phyloP scores from a whole-genome alignment of 352 stramenopile species.

The Globisporangium paddicum region DNA sequence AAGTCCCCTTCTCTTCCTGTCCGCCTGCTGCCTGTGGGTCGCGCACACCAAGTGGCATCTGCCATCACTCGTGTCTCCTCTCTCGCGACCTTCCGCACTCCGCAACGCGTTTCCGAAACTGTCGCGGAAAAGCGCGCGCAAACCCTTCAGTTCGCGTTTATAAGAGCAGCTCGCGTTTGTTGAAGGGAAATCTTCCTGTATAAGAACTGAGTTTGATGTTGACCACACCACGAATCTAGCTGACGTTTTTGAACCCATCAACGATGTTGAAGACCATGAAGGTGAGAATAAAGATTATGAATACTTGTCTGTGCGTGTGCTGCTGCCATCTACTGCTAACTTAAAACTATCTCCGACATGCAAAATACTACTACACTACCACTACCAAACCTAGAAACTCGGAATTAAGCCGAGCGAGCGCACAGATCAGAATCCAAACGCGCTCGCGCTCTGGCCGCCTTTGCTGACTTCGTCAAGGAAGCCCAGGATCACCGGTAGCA shows the following conservation, averaged over 20 bases:
- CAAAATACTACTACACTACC: constrained; percentile 14
- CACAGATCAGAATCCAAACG: constrained; percentile 71
- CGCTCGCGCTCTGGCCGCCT: constrained; percentile 51
- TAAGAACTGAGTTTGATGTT: constrained; percentile 2
- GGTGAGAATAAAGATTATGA: constrained; percentile 1
- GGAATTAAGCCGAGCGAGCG: background rate
- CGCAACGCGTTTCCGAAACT: constrained; percentile 18
- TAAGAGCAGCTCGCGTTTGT: constrained; percentile 5
- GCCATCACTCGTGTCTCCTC: too few relatives aligned
- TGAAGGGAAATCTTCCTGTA: constrained; percentile 13
- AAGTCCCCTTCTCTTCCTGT: background rate
- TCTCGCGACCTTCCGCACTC: background rate
- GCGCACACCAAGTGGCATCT: too few relatives aligned
- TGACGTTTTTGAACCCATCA: background rate
- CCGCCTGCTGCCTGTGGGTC: too few relatives aligned
- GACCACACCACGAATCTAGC: constrained; percentile 1
- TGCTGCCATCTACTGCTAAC: constrained; percentile 20
- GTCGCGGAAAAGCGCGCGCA: constrained; percentile 2
- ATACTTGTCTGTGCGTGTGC: constrained; percentile 9
- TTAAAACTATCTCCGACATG: constrained; percentile 18
- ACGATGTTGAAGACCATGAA: background rate
- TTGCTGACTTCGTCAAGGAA: constrained; percentile 70
- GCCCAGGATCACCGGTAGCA: constrained; percentile 66
- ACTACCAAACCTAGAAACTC: constrained; percentile 2
- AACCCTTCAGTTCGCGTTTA: constrained; percentile 8